phyloP scores from a whole-genome alignment of 805 yeast species.

The Yamadazyma paraphyllophila region DNA sequence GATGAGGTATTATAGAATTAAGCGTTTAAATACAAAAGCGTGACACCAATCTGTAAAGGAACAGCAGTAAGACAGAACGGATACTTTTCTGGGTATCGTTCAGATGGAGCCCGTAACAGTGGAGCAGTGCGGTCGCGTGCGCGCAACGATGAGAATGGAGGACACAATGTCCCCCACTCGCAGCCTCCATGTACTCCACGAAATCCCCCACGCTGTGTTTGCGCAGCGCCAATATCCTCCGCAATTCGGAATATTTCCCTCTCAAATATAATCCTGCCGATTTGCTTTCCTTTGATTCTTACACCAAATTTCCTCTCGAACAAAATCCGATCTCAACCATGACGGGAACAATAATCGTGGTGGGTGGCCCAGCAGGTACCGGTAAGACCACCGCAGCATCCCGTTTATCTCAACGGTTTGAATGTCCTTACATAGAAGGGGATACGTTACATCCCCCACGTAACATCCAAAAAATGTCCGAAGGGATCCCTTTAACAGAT shows the following conservation, averaged over 20 bases:
- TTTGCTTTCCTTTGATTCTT: background rate
- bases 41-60: too few relatives aligned
- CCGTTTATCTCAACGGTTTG: constrained; percentile 42
- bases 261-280: constrained; percentile 1
- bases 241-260: constrained; percentile 7
- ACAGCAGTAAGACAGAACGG: too few relatives aligned
- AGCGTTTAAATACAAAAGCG: too few relatives aligned
- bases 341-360: constrained; percentile 46
- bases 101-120: too few relatives aligned
- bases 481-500: constrained; percentile 78
- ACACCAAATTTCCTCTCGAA: background rate
- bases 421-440: constrained; percentile 75
- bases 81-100: too few relatives aligned
- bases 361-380: constrained; percentile 96
- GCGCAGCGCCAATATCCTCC: constrained; percentile 1
- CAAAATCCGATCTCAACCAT: constrained; percentile 1
- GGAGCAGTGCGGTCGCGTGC: too few relatives aligned
- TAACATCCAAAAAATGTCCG: constrained; percentile 80
- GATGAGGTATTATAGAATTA: too few relatives aligned
- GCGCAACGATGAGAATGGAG: background rate
- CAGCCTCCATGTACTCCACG: constrained; percentile 1
- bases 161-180: constrained; percentile 7
- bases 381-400: constrained; percentile 84
- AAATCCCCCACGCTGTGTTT: constrained; percentile 8
- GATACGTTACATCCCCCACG: constrained; percentile 70